Evolutionary conservation across 305 asterid species (phyloP).

Genomic region (Fraxinus platypoda): DNA sequence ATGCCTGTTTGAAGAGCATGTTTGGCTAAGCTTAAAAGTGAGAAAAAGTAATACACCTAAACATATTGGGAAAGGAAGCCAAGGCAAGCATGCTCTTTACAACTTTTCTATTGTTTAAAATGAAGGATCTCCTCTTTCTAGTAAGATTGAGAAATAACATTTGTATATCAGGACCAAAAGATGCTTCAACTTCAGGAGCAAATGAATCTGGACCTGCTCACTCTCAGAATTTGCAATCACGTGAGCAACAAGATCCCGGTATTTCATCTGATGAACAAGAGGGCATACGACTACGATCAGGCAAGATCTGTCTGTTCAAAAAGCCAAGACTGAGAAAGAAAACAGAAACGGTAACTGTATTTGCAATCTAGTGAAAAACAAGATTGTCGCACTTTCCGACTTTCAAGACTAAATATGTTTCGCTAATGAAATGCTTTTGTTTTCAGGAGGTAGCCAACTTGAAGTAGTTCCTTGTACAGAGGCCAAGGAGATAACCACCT

Average conservation of each 20-base stretch:
- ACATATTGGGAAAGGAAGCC: neutral
- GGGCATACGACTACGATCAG: neutral
- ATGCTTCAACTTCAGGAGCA: no score
- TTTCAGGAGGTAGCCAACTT: slow-evolving; percentile 6
- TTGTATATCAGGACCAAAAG: no score
- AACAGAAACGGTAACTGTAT: slow-evolving; percentile 13
- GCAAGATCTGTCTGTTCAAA: slow-evolving; percentile 15
- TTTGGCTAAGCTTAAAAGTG: neutral
- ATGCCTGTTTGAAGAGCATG: neutral
- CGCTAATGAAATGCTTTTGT: slow-evolving; percentile 15
- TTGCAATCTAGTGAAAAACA: slow-evolving; percentile 23
- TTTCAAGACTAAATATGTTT: slow-evolving; percentile 10
- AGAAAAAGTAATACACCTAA: neutral
- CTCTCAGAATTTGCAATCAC: no score
- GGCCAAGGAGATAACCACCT: slow-evolving; percentile 21
- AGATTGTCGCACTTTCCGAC: slow-evolving; percentile 18
- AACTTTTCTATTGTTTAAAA: neutral
- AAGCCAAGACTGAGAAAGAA: slow-evolving; percentile 21
- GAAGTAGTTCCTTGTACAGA: slow-evolving; percentile 27
- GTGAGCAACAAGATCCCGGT: neutral
- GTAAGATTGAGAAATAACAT: neutral
- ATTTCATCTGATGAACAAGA: slow-evolving; percentile 16
- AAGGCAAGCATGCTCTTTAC: neutral
- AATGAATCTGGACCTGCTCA: no score
- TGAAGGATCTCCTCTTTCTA: neutral